Evolutionary conservation across 169 alveolate genomes (phyloP), one percentile per base, ranked within the genome.

Genomic region (Plasmodium fragile): DNA sequence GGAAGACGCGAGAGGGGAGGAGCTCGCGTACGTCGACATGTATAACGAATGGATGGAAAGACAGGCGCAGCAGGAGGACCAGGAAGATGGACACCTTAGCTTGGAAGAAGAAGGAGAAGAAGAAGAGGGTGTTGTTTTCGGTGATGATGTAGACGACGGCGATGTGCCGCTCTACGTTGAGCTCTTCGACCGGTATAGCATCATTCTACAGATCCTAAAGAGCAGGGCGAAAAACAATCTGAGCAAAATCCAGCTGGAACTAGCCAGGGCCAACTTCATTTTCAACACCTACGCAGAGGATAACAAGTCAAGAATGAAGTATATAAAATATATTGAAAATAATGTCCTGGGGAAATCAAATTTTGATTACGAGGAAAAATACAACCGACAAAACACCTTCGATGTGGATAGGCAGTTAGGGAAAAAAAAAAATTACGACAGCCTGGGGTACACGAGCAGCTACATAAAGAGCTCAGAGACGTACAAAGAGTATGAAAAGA

Each of bases 161-260:
- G 30, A 69, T 10, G 69, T 85, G 45, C 93, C 93, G 11, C 30
- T 87, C 41, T 78, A 96, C 72, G 93, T 97, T 4, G 95, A 93
- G 83, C 96, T 97, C 5, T 92, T 97, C 53, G 98, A 97, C 83
- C 92, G 98, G 82, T 95, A 95, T 73, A 97, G 97, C 5, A 96
- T 97, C 59, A 97, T 97, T 73, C 91, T 97, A n/a, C 69, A 96
- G 80, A 97, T 97, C 4, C 96, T 97, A 85, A 97, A 98, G 13
- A 92, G 96, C 70, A 90, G 98, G 92, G 98, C 98, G 4, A 93
- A 94, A 81, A 85, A 95, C 30, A 92, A 95, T 65, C 82, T 92
- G 30, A 95, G 98, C 49, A 92, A 95, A 82, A 79, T 95, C 2
- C 95, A 97, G 72, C 94, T 97, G 30, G 98, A 97, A 82, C 55